Base-by-base conservation (phyloP, 352 stramenopile species). In the Thalassiosira delicatula region DNA sequence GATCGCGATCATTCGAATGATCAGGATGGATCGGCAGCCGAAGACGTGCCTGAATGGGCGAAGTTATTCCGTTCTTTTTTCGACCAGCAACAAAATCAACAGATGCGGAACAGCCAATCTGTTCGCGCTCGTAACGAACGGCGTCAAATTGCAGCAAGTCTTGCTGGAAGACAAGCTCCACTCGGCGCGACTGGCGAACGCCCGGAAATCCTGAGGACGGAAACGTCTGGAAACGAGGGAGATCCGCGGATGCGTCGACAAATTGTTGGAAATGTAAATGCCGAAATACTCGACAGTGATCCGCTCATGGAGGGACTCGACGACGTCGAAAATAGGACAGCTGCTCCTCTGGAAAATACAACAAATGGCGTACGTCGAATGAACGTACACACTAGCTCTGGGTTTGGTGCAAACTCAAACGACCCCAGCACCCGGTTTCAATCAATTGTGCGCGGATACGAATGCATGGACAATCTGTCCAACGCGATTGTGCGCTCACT, bases 31-130 rank as follows among this genome's bases (percentile, higher is more conserved):
- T 25, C n/a, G 11, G 19, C 9, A 7, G 40, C 63, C n/a, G 70
- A 79, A 33, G 70, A 71, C 14, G 25, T 79, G 19, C 70, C 70
- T 5, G 27, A 29, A n/a, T 79, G 70, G 70, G 70, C 60, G 27
- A 17, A 37, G n/a, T 7, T 53, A 11, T 63, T 79, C 14, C 21
- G 40, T 23, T n/a, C 17, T 66, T 32, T 66, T 35, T 79, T 71
- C 40, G 21, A 9, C 0, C 4, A 53, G 21, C 40, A 44, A 8
- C 23, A 68, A 33, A 61, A 56, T 37, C 11, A 44, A 23, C 25
- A 4, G 30, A 19, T 42, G 11, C 53, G 8, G 19, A 35, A 8
- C 19, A 11, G 30, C 7, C 2, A 9, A 9, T 19, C n/a, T n/a
- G n/a, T n/a, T n/a, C n/a, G n/a, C n/a, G n/a, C n/a, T n/a, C n/a